Evolutionary conservation across 176 grass and related monocot species (phyloP).

Genomic region (Dactylis glomerata): DNA sequence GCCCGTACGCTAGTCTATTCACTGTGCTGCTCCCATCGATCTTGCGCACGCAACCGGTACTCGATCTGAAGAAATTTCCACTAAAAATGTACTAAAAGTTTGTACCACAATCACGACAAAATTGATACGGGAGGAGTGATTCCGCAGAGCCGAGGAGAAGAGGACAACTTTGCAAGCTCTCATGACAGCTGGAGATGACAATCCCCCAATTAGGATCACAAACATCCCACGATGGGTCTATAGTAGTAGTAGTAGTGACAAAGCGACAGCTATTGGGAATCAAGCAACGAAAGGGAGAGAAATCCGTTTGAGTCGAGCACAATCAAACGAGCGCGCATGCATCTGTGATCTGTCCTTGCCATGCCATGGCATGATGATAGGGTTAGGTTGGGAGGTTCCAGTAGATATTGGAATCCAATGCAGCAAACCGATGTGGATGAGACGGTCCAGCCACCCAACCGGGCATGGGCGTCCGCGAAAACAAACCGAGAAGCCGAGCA

Average conservation of each 20-base stretch:
- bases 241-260: neutral
- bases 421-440: neutral
- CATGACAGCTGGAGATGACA: neutral
- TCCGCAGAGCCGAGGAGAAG: neutral
- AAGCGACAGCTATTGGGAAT: neutral
- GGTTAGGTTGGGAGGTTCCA: neutral
- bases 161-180: neutral
- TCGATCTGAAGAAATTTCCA: no score
- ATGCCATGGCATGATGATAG: neutral
- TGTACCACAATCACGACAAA: neutral
- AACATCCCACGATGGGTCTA: constrained; percentile 6
- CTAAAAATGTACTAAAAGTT: no score
- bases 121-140: neutral
- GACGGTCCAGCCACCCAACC: neutral
- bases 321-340: neutral
- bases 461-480: neutral
- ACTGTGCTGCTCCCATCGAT: neutral
- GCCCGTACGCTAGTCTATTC: neutral
- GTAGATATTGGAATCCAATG: neutral
- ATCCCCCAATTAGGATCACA: neutral
- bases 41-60: no score
- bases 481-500: neutral
- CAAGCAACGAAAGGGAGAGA: neutral
- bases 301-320: neutral
- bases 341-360: neutral